Conservation (phyloP, 2,329 filamentous ascomycete species). For the Nigrospora sphaerica region DNA sequence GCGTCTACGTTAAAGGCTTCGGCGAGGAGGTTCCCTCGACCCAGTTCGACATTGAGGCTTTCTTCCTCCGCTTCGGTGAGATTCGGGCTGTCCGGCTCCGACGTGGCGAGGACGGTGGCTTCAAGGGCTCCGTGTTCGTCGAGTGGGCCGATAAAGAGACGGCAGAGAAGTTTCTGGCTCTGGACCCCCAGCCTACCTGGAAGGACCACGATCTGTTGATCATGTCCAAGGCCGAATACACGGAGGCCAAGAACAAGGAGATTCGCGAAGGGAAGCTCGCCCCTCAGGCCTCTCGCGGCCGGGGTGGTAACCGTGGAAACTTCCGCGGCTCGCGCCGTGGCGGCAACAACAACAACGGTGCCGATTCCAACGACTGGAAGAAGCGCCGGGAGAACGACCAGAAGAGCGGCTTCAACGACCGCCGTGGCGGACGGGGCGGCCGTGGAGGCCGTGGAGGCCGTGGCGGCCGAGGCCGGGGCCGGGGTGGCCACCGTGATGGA, state of each 20-base stretch:
- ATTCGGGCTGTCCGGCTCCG: conserved; percentile 82
- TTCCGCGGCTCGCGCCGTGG: conserved; percentile 31
- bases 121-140: conserved; percentile 96
- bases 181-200: conserved; percentile 78
- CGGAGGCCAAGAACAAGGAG: conserved; percentile 65
- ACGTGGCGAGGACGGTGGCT: conserved; percentile 61
- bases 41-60: conserved; percentile 90
- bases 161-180: conserved; percentile 70
- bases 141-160: conserved; percentile 79
- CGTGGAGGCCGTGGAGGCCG: conserved; percentile 30
- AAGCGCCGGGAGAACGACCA: conserved; percentile 55
- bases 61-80: conserved; percentile 75
- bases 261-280: conserved; percentile 65
- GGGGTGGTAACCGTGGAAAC: conserved; percentile 24
- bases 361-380: conserved; percentile 55
- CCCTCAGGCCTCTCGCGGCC: conserved; percentile 36
- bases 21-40: conserved; percentile 75
- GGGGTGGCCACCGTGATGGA: conserved; percentile 26
- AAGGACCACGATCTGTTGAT: conserved; percentile 72
- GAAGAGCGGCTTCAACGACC: conserved; percentile 48
- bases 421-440: conserved; percentile 31
- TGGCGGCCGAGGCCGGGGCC: conserved; percentile 34
- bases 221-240: conserved; percentile 85
- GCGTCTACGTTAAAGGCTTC: conserved; percentile 92
- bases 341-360: conserved; percentile 28